Evolutionary conservation across 1,284 basidiomycete species (phyloP), one percentile per base, ranked within the genome.

Genomic region (Veloporphyrellus conicus): DNA sequence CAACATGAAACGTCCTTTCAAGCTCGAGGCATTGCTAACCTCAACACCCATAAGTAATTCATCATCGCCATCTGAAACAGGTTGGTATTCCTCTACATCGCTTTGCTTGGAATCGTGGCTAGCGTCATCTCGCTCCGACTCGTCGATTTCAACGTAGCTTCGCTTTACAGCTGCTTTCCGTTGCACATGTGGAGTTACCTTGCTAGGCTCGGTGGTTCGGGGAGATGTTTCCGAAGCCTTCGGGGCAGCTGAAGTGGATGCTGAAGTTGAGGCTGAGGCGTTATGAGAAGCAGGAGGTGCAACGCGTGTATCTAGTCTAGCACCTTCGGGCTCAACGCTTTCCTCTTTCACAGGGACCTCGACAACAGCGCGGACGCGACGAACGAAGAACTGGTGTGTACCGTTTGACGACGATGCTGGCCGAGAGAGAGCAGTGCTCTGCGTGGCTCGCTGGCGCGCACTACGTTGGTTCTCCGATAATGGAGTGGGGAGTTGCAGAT

Each of bases 41-140:
- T 73, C 71, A 22, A 69, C 64, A 25, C 76, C 75, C 61, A 82
- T 71, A 70, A 75, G 71, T 25, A 82, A 55, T 54, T 82, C 79
- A 50, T 82, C 78, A 11, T 79, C 77, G 18, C 73, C 79, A 16
- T 76, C 73, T n/a, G 62, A 63, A 41, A 62, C 55, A 38, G 58
- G 54, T 11, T 53, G 57, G 8, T 49, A 48, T 41, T 59, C 47
- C 0, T 45, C 50, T 29, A 49, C 53, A 25, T 61, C 58, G 4
- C 55, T 55, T 39, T 49, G 59, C 34, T 55, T 49, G 12, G 57
- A 55, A 15, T 54, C 55, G 14, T 61, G 59, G 25, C 54, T 55
- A 7, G 49, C 50, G 31, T 53, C 20, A 6, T 57, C 58, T 14
- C 22, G 57, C 31, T 50, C 50, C 1, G 62, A 54, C 32, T 63